phyloP scores from a whole-genome alignment of 2,329 filamentous ascomycete species.

The Curvularia hawaiiensis region DNA sequence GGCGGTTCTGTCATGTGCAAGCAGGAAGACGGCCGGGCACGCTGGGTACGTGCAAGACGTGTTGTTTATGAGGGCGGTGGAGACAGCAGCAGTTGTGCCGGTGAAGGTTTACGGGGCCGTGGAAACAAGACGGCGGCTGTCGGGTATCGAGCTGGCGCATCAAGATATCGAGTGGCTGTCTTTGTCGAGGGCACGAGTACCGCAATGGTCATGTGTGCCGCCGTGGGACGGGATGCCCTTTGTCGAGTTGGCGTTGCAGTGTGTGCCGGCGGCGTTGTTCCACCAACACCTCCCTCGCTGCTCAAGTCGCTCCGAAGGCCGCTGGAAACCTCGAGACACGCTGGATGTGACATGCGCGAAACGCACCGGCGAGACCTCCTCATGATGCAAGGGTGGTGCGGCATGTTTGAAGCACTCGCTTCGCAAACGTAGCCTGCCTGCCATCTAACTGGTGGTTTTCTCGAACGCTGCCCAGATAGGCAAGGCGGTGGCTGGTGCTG shows the following conservation, averaged over 20 bases:
- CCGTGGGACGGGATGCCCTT: not conserved
- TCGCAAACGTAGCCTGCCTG: conserved; percentile 16
- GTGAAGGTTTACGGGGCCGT: conserved; percentile 8
- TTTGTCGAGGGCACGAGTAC: conserved; percentile 17
- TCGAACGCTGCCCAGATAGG: conserved; percentile 18
- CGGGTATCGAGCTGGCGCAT: conserved; percentile 17
- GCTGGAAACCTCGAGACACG: conserved; percentile 5
- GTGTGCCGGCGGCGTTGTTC: not conserved
- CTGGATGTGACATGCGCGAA: conserved; percentile 14
- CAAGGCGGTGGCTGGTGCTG: conserved; percentile 18
- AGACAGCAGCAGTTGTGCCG: not conserved
- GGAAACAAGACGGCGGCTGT: conserved; percentile 18
- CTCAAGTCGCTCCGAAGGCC: not conserved
- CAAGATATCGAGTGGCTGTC: conserved; percentile 20
- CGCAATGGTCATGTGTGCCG: conserved; percentile 7
- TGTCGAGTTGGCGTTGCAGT: not conserved
- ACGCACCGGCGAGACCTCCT: conserved; percentile 6
- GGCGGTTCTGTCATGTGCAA: not conserved
- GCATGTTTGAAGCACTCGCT: not conserved
- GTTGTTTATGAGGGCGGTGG: not conserved
- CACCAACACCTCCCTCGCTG: not conserved
- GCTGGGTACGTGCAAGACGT: not conserved
- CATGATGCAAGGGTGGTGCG: conserved; percentile 3
- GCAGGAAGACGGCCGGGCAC: not conserved
- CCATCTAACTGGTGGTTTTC: conserved; percentile 9